phyloP scores from a whole-genome alignment of 106 monocot genomes.

The Posidonia australis region DNA sequence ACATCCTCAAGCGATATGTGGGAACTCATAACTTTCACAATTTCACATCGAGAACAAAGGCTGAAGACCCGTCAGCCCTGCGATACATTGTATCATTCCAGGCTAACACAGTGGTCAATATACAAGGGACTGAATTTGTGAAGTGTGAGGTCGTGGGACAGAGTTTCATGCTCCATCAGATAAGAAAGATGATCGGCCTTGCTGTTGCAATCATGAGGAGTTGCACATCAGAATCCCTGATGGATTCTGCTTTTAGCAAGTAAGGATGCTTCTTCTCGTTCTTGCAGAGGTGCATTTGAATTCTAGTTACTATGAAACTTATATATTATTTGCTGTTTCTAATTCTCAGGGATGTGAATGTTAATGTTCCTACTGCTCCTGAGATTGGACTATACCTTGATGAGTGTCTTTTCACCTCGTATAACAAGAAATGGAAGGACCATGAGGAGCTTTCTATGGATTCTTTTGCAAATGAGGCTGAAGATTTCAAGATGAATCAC shows the following conservation, averaged over 20 bases:
- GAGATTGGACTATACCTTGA: constrained; percentile 88
- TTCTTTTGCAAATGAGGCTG: constrained; percentile 59
- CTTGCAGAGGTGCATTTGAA: no score
- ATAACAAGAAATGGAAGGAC: constrained; percentile 89
- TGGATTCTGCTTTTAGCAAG: constrained; percentile 64
- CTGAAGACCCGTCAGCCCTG: constrained; percentile 85
- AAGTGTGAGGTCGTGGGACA: constrained; percentile 91
- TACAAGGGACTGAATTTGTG: constrained; percentile 72
- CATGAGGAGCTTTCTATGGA: constrained; percentile 85
- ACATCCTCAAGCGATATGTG: constrained; percentile 50
- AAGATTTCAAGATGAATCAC: constrained; percentile 67
- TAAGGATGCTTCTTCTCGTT: constrained; percentile 18
- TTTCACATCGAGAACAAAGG: constrained; percentile 88
- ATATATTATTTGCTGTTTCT: background rate
- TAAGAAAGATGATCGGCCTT: constrained; percentile 87
- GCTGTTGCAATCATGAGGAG: constrained; percentile 87
- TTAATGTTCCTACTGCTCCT: constrained; percentile 93
- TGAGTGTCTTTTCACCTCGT: constrained; percentile 84
- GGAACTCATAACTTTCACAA: constrained; percentile 97
- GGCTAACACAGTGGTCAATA: constrained; percentile 43
- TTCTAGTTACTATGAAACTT: no score
- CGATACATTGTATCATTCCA: constrained; percentile 78
- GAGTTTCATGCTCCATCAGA: constrained; percentile 98
- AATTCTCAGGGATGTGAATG: constrained; percentile 55
- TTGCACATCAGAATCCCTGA: constrained; percentile 55